phyloP scores from a whole-genome alignment of 2,329 filamentous ascomycete genomes.

The Ilyonectria sp. region DNA sequence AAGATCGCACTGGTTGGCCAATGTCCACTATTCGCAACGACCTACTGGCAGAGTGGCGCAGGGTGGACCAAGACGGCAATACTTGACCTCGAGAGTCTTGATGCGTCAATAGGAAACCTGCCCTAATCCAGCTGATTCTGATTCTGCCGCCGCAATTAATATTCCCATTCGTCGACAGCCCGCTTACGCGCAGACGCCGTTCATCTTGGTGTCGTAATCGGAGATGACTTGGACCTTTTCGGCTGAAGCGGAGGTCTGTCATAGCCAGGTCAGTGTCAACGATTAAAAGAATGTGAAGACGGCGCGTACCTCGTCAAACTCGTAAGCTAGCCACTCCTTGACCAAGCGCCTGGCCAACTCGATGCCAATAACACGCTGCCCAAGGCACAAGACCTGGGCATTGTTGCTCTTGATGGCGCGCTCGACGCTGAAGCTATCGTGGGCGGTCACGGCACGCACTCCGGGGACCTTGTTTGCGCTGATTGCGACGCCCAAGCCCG shows the following conservation, averaged over 20 bases:
- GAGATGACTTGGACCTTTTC: conserved; percentile 28
- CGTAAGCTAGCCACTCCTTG: conserved; percentile 85
- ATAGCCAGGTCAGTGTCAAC: conserved; percentile 6
- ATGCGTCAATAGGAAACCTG: background rate
- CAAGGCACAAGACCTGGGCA: conserved; percentile 89
- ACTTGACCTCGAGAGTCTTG: background rate
- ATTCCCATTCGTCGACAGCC: background rate
- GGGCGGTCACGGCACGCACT: conserved; percentile 86
- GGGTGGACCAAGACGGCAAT: conserved; percentile 35
- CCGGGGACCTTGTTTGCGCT: conserved; percentile 90
- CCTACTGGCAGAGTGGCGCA: conserved; percentile 50
- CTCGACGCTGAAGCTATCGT: conserved; percentile 89
- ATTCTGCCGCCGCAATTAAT: background rate
- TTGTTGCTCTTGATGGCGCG: conserved; percentile 86
- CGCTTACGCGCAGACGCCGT: conserved; percentile 6
- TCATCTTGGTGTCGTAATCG: conserved; percentile 23
- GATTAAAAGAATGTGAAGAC: background rate
- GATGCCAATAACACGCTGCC: conserved; percentile 85
- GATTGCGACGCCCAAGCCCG: conserved; percentile 88
- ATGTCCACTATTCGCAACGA: conserved; percentile 53
- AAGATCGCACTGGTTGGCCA: conserved; percentile 56
- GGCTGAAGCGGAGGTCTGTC: conserved; percentile 25
- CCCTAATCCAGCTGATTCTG: background rate
- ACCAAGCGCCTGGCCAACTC: conserved; percentile 84
- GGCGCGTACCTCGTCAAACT: conserved; percentile 76